A percentile compares a stretch with the other conserved stretches of the same genome.
Conservation (phyloP, 2,329 filamentous ascomycete species). For the Berkeleyomyces basicola region DNA sequence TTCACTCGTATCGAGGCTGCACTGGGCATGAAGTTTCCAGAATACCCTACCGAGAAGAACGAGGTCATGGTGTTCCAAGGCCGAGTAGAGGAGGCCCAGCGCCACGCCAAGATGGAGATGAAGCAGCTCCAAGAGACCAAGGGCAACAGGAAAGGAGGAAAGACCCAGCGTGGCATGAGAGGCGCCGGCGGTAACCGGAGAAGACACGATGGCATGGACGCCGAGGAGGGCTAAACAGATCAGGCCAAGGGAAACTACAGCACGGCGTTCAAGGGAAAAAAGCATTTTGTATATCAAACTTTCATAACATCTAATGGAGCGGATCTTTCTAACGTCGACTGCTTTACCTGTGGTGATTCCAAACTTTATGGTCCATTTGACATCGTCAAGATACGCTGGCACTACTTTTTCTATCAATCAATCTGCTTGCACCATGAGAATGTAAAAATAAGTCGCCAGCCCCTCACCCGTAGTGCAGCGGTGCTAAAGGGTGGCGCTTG, state of each 20-base stretch:
- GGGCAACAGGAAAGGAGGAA: slow-evolving; percentile 36
- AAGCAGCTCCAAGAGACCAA: slow-evolving; percentile 59
- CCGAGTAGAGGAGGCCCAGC: slow-evolving; percentile 68
- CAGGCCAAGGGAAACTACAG: background rate
- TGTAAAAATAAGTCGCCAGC: too few species aligned
- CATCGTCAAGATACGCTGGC: too few species aligned
- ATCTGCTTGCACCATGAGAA: background rate
- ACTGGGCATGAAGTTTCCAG: slow-evolving; percentile 56
- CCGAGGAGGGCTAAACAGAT: slow-evolving; percentile 45
- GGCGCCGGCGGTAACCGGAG: slow-evolving; percentile 25
- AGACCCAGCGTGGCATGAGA: slow-evolving; percentile 21
- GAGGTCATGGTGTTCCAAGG: slow-evolving; percentile 70
- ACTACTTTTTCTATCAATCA: too few species aligned
- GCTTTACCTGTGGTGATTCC: background rate
- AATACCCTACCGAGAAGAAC: slow-evolving; percentile 56
- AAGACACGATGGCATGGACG: slow-evolving; percentile 50
- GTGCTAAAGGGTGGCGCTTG: too few species aligned
- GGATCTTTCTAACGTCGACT: background rate
- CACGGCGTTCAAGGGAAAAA: background rate
- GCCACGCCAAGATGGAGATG: slow-evolving; percentile 64
- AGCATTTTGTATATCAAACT: background rate
- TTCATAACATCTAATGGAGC: background rate
- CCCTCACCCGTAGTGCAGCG: too few species aligned
- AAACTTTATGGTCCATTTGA: too few species aligned
- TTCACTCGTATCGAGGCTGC: slow-evolving; percentile 70